Conservation (phyloP, 805 yeast species). For the Candida koratica region DNA sequence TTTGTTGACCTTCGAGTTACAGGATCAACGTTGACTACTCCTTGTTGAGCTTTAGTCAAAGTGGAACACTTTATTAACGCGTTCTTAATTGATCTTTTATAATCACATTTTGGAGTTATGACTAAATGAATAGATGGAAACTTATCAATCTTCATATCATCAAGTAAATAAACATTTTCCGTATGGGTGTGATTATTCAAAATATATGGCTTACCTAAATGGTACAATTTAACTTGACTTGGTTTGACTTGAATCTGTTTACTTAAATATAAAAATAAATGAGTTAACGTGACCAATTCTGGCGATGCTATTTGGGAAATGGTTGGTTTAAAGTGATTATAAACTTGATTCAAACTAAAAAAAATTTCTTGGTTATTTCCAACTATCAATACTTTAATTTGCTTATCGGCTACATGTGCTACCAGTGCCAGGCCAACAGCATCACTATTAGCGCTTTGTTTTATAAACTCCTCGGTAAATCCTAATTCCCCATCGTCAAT, state of each 20-base stretch:
- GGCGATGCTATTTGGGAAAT: neutral
- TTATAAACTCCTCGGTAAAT: neutral
- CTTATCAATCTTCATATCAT: conserved; percentile 9
- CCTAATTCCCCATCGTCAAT: conserved; percentile 8
- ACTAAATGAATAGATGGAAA: conserved; percentile 14
- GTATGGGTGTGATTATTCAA: conserved; percentile 4
- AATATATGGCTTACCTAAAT: conserved; percentile 13
- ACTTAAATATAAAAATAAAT: conserved; percentile 11
- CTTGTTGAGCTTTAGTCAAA: too few species aligned
- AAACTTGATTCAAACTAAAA: neutral
- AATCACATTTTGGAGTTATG: conserved; percentile 1
- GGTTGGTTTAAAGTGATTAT: neutral
- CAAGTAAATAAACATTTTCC: conserved; percentile 1
- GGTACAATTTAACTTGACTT: conserved; percentile 11
- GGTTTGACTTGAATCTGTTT: neutral
- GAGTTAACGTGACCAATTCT: conserved; percentile 7
- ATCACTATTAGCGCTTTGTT: neutral
- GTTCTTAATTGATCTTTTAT: too few species aligned
- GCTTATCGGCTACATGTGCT: neutral
- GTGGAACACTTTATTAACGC: too few species aligned
- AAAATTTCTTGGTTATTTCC: conserved; percentile 1
- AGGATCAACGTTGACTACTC: too few species aligned
- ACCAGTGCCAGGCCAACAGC: neutral
- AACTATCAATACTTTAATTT: neutral
- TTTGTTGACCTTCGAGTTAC: conserved; percentile 1